Conservation (phyloP, 495 filamentous ascomycete species). For the Massariosphaeria phaeospora region DNA sequence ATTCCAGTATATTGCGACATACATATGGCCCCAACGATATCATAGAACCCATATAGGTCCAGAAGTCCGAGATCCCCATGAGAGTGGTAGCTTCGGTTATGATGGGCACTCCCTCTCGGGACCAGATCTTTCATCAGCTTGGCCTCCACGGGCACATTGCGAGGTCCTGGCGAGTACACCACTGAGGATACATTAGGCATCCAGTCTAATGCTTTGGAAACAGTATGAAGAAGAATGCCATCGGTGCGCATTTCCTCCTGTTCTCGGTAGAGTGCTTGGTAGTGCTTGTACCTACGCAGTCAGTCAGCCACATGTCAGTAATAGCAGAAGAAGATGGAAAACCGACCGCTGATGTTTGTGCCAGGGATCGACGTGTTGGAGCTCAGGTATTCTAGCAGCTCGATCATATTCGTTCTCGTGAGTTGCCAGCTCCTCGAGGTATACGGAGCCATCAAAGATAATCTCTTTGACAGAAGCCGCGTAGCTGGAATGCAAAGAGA, state of each 20-base stretch:
- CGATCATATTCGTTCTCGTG: neutral
- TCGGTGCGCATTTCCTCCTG: constrained; percentile 18
- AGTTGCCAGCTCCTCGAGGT: constrained; percentile 1
- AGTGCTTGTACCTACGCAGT: constrained; percentile 3
- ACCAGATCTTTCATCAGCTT: constrained; percentile 19
- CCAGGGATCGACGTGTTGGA: neutral
- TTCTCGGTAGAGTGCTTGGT: constrained; percentile 21
- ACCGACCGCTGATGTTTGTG: neutral
- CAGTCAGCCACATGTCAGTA: neutral
- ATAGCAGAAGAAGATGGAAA: neutral
- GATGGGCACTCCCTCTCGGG: constrained; percentile 6
- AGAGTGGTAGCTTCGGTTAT: neutral
- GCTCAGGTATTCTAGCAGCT: too few relatives aligned
- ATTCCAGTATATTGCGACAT: constrained; percentile 16
- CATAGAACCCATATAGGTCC: constrained; percentile 21
- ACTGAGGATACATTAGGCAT: constrained; percentile 23
- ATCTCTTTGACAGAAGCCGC: constrained; percentile 26
- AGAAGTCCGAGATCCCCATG: neutral
- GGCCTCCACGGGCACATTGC: constrained; percentile 11
- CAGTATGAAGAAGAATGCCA: constrained; percentile 8
- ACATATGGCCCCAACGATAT: constrained; percentile 22
- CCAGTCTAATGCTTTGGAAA: constrained; percentile 16
- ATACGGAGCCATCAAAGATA: constrained; percentile 24
- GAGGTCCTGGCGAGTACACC: constrained; percentile 23
- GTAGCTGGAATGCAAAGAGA: constrained; percentile 16